Evolutionary conservation across 1,284 basidiomycete species (phyloP), one percentile per base, ranked within the genome.

Genomic region (Irpex sp.): DNA sequence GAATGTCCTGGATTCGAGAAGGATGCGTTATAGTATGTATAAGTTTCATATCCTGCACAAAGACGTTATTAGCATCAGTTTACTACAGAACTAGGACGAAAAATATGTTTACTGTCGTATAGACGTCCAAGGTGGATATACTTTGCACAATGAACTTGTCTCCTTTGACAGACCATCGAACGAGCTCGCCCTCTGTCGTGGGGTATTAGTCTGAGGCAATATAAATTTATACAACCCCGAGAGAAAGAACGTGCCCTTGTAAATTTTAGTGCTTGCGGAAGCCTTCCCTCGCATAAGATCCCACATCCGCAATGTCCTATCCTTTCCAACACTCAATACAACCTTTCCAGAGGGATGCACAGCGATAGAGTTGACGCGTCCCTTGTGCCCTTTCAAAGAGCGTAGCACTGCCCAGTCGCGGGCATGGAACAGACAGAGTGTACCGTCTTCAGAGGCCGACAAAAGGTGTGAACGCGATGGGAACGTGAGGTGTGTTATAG

Each of bases 211-310:
- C 26, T 26, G 26, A 26, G 3, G 26, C 26, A 26, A 26, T 26
- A 26, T 26, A 26, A 26, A 26, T 26, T 26, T 26, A 26, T 26
- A 26, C 26, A 26, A 26, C 17, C 59, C 37, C 37, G 1, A 60
- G 13, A 57, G 54, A 15, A 15, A 7, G 4, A 13, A 52, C 21
- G 17, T 17, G 93, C 93, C 94, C 77, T 89, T 89, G 15, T 92
- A 92, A 4, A 97, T 77, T 71, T 96, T 94, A 40, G 90, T 91
- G 72, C 93, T 96, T 3, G 94, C 94, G 11, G 89, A 88, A 2
- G 93, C 93, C 73, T 92, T 91, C 1, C 96, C 97, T 56, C 96
- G 83, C 93, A 98, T 97, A 55, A 99, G 80, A 79, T 99, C 97
- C 97, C 97, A 99, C 95, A 98, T 97, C 58, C 96, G 85, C 64